A percentile compares a stretch with the other conserved stretches of the same genome.
Conservation (phyloP, 345 rosid species). For the Gynandropsis gynandra region DNA sequence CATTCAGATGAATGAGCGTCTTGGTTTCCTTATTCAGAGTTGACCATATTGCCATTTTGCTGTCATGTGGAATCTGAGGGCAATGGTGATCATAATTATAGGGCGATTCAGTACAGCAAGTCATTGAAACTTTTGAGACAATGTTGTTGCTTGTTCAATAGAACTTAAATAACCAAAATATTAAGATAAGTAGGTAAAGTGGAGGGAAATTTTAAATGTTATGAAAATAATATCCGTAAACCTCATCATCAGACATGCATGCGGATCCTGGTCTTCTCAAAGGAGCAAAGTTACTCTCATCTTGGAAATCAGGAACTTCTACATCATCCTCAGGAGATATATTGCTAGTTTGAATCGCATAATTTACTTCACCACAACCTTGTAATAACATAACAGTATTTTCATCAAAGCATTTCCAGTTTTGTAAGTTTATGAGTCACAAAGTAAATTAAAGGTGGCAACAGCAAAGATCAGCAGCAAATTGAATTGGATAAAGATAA, state of each 20-base stretch:
- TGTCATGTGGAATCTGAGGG: conserved; percentile 25
- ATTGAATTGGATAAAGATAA: conserved; percentile 16
- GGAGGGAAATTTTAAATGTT: not conserved
- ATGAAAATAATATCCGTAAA: conserved; percentile 18
- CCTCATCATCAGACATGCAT: conserved; percentile 37
- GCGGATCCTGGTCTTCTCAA: conserved; percentile 23
- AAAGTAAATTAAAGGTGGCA: not conserved
- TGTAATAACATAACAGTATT: conserved; percentile 10
- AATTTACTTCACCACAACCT: conserved; percentile 29
- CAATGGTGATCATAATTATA: conserved; percentile 16
- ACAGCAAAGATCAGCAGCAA: not conserved
- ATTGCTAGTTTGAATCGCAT: conserved; percentile 16
- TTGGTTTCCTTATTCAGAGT: conserved; percentile 32
- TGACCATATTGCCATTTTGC: conserved; percentile 29
- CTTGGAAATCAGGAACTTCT: conserved; percentile 48
- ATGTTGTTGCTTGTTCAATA: conserved; percentile 18
- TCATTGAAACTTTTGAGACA: conserved; percentile 4
- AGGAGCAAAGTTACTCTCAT: conserved; percentile 28
- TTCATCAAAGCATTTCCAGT: not conserved
- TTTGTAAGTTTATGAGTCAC: not conserved
- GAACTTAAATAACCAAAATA: not conserved
- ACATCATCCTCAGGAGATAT: conserved; percentile 38
- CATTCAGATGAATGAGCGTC: conserved; percentile 30
- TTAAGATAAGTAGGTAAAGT: not conserved
- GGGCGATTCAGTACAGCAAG: conserved; percentile 1